A percentile compares a stretch with the other conserved stretches of the same genome.
phyloP scores from a whole-genome alignment of 805 yeast genomes.

The Kazachstania psychrophila region DNA sequence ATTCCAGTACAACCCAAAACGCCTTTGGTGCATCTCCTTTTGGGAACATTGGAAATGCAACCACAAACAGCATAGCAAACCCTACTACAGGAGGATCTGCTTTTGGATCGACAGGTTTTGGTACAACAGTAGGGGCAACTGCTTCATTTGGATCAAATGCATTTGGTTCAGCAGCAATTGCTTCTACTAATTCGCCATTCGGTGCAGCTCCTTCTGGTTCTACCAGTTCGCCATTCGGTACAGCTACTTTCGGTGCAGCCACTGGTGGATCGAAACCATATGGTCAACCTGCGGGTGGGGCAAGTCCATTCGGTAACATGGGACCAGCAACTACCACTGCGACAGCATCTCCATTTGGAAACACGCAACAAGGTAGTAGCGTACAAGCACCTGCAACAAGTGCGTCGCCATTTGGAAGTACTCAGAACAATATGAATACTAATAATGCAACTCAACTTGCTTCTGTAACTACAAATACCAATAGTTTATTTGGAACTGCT shows the following conservation, averaged over 20 bases:
- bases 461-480: neutral
- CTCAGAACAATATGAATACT: conserved; percentile 1
- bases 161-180: neutral
- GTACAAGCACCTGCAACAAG: conserved; percentile 3
- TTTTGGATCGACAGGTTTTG: neutral
- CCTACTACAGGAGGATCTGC: conserved; percentile 1
- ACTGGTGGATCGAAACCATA: neutral
- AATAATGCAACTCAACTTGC: conserved; percentile 2
- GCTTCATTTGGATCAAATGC: neutral
- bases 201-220: conserved; percentile 8
- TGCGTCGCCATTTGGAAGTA: conserved; percentile 9
- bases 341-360: conserved; percentile 1
- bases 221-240: neutral
- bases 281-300: neutral
- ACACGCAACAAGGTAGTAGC: neutral
- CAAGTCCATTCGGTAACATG: conserved; percentile 4
- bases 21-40: conserved; percentile 20
- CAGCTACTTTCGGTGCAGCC: conserved; percentile 8
- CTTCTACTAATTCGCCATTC: neutral
- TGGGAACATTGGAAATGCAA: conserved; percentile 6
- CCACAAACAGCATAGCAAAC: neutral
- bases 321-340: neutral
- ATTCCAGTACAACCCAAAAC: conserved; percentile 2
- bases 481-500: neutral
- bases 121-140: neutral